These are phyloP conservation scores for Diplocarpon mali DNA, from an alignment of 2,329 filamentous ascomycete species.

Conservation along the genomic window DNA sequence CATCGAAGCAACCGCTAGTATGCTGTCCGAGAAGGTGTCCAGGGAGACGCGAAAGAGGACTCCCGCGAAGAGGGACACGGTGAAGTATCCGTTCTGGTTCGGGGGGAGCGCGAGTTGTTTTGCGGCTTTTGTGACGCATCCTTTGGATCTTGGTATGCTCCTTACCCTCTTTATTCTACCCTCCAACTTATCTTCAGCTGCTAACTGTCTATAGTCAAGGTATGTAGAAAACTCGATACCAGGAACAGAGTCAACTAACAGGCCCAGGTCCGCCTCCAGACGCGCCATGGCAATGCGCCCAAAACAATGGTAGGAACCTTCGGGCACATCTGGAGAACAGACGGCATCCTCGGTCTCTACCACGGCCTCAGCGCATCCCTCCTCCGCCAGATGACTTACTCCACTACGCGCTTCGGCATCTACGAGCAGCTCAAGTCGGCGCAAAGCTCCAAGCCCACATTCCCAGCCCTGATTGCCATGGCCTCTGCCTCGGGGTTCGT, in stretches of 20 bases:
- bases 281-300: conserved; percentile 62
- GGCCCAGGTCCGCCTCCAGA: conserved; percentile 72
- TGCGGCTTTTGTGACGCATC: conserved; percentile 86
- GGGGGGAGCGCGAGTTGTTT: conserved; percentile 89
- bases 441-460: conserved; percentile 44
- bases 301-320: conserved; percentile 81
- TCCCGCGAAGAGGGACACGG: conserved; percentile 19
- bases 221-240: conserved; percentile 13
- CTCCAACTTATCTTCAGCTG: neutral
- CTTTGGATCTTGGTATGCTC: conserved; percentile 73
- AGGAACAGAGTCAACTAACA: conserved; percentile 1
- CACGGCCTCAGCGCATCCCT: conserved; percentile 85
- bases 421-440: conserved; percentile 85
- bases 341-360: conserved; percentile 77
- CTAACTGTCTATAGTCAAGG: neutral
- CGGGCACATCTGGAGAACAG: conserved; percentile 62
- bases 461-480: conserved; percentile 70
- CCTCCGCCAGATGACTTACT: conserved; percentile 90
- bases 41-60: conserved; percentile 16
- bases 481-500: conserved; percentile 75
- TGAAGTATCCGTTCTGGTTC: conserved; percentile 81
- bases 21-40: conserved; percentile 15
- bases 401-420: conserved; percentile 88
- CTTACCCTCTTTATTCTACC: conserved; percentile 2
- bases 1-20: conserved; percentile 15